Base-by-base conservation (phyloP, 1,139 yeast species). In the Debaryomycetaceae sp. region DNA sequence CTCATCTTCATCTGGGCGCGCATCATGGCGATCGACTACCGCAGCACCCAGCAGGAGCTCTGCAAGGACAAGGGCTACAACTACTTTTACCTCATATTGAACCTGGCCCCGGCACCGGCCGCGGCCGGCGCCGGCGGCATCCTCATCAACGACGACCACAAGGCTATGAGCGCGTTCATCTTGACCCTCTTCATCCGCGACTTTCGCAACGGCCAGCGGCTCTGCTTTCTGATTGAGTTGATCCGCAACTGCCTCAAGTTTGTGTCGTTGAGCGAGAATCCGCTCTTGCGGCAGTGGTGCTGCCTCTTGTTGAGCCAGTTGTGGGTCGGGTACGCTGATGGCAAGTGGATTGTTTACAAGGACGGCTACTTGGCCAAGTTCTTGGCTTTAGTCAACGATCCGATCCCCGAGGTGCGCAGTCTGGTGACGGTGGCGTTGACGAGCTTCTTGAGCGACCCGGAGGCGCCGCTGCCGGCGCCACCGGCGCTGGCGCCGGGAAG, bases 1-100 rank as follows among this genome's bases (percentile, higher is more conserved):
- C 61, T 91, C 37, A 91, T 93, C 2, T 93, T 89, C 46, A 91
- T 91, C 36, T 91, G 99, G 99, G 96, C 97, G 0, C 68, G 98
- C 43, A 86, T 91, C 16, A 85, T 91, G 94, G 93, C 97, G 3
- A 94, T 91, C 15, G 97, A 91, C 54, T 82, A 83, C 49, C 75
- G 77, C 40, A 83, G 84, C 45, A 88, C 96, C 2, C 98, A 93
- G 51, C 88, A 83, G 42, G 99, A 91, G 49, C 68, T 91, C 26
- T 75, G 93, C 43, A 88, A 89, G 46, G 97, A 91, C 48, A 83
- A 82, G 47, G 96, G 96, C 0, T 91, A 79, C 55, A 78, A 80
- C 45, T 93, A 91, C 54, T 91, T 91, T 51, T 78, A 86, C 34
- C 76, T 80, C 40, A 85, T 91, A 46, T 61, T 91, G 40, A 48